Base-by-base conservation (phyloP, 2,329 filamentous ascomycete genomes). In the Cladophialophora yegresii region DNA sequence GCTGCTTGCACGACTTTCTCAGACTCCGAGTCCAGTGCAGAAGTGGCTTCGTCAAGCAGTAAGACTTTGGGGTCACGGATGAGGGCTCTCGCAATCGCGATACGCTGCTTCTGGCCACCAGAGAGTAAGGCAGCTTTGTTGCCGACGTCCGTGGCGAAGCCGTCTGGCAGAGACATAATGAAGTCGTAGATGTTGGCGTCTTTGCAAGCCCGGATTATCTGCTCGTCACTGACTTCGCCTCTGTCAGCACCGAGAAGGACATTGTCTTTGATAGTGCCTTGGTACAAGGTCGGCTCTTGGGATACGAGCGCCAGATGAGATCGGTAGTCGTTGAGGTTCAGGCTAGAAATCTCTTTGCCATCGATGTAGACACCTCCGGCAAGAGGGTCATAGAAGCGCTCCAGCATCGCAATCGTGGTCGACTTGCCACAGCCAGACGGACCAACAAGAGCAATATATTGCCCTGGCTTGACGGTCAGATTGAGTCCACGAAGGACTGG, bases 131-230 rank as follows among this genome's bases (percentile, higher is more conserved):
- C 84, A 51, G 93, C 95, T 79, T 96, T 96, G 75, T 85, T 90
- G 30, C 95, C 93, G 32, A 96, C 92, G 1, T 93, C 74, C 0
- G 93, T 96, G 72, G 88, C 85, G 79, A 96, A 92, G 16, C 91
- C 92, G 1, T 96, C 91, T 0, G 91, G 91, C 20, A 96, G 81
- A 4, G 90, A 93, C 71, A 91, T 81, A 78, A 96, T 92, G 74
- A 96, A 96, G 72, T 96, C 91, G 77, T 93, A 92, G 69, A 96
- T 96, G 74, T 96, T 96, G 70, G 92, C 90, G 74, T 96, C 91
- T 64, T 89, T 89, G 81, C 92, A 96, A 1, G 91, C 93, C 72
- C 87, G 85, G 61, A 90, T 83, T 58, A 98, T 83, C 1, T 84
- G 84, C 62, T 88, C 86, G 64, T 97, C 92, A 0, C 86, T 77